phyloP scores from a whole-genome alignment of 352 stramenopile species.

The Pelagophyceae sp. region DNA sequence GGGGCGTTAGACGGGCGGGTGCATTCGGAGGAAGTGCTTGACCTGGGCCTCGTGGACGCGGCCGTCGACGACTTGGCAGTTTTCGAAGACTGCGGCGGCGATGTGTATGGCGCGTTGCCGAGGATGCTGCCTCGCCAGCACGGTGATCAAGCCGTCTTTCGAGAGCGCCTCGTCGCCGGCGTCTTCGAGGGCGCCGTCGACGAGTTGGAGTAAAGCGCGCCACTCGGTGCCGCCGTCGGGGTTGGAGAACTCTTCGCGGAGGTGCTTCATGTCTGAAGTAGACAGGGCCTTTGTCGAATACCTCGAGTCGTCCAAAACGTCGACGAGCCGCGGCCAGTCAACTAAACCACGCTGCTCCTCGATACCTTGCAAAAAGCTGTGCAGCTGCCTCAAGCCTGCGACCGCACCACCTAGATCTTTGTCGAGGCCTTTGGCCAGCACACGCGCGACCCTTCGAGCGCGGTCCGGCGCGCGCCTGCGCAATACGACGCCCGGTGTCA shows the following conservation, averaged over 20 bases:
- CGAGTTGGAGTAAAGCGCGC: not conserved
- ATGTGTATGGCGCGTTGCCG: not conserved
- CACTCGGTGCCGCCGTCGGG: not conserved
- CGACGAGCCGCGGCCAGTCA: too few species aligned
- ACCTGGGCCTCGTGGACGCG: not conserved
- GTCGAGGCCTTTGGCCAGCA: too few species aligned
- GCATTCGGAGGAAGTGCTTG: not conserved
- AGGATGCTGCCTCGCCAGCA: not conserved
- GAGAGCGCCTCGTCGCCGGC: not conserved
- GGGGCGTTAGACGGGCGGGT: not conserved
- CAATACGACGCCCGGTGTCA: too few species aligned
- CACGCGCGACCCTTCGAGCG: too few species aligned
- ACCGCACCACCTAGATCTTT: too few species aligned
- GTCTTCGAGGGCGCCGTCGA: not conserved
- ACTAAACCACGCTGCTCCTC: too few species aligned
- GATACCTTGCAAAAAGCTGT: too few species aligned
- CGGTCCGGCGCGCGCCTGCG: too few species aligned
- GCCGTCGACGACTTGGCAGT: not conserved
- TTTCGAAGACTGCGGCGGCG: not conserved
- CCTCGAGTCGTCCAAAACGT: too few species aligned
- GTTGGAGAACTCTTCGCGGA: not conserved
- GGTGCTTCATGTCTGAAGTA: too few species aligned
- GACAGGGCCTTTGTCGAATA: too few species aligned
- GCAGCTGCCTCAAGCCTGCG: too few species aligned
- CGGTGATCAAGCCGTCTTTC: not conserved